Evolutionary conservation across 768 basidiomycete genomes (phyloP).

Genomic region (Termitomyces sp.): DNA sequence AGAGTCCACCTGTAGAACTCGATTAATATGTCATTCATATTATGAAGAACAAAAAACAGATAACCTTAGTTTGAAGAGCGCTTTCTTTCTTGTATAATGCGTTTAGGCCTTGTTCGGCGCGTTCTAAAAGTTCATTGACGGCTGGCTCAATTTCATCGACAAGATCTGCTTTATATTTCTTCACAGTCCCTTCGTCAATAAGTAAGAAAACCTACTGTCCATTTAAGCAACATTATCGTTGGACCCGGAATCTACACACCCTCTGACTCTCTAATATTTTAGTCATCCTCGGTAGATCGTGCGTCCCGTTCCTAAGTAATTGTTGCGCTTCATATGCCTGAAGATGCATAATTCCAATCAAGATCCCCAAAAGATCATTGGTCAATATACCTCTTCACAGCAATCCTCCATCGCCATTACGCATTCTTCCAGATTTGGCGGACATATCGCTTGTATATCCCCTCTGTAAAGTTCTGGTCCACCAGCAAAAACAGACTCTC

Average conservation of each 20-base stretch:
- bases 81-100: conserved; percentile 57
- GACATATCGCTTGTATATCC: conserved; percentile 60
- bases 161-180: conserved; percentile 67
- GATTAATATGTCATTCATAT: background rate
- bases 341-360: background rate
- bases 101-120: conserved; percentile 64
- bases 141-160: conserved; percentile 80
- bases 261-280: conserved; percentile 62
- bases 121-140: conserved; percentile 66
- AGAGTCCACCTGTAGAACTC: conserved; percentile 44
- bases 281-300: conserved; percentile 66
- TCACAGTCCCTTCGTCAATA: conserved; percentile 66
- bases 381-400: conserved; percentile 57
- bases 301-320: conserved; percentile 62
- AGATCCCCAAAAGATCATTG: background rate
- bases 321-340: conserved; percentile 67
- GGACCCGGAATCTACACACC: conserved; percentile 28
- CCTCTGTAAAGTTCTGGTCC: conserved; percentile 59
- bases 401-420: conserved; percentile 77
- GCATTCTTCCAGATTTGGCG: conserved; percentile 68
- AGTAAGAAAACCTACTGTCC: conserved; percentile 61
- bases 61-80: conserved; percentile 58
- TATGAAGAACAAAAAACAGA: background rate
- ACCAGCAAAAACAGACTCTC: conserved; percentile 71
- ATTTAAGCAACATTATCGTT: background rate